Conservation (phyloP, 228 moss, liverwort and hornwort genomes). For the Sphagnum magellanicum region DNA sequence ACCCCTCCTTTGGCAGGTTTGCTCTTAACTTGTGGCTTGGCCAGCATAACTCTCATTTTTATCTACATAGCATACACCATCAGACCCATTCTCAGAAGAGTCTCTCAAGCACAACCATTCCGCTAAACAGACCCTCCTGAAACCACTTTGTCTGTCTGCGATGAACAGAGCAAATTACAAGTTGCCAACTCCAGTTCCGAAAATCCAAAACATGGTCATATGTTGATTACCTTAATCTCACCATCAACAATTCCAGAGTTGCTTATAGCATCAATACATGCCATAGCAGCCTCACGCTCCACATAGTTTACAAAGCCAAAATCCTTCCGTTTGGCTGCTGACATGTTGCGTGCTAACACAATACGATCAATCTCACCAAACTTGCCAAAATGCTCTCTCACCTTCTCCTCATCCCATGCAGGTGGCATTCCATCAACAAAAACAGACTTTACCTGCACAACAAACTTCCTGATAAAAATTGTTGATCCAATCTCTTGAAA, state of each 20-base stretch:
- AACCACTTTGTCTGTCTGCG: no score
- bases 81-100: no score
- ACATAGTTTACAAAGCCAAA: constrained; percentile 49
- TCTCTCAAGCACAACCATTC: no score
- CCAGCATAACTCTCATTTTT: constrained; percentile 50
- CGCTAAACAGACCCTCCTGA: no score
- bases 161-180: no score
- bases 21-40: constrained; percentile 42
- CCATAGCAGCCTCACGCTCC: constrained; percentile 45
- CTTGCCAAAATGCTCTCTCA: constrained; percentile 42
- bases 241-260: constrained; percentile 31
- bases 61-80: constrained; percentile 19
- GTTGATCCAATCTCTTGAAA: neutral
- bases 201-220: no score
- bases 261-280: constrained; percentile 38
- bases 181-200: no score
- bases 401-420: constrained; percentile 47
- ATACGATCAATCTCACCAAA: constrained; percentile 52
- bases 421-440: constrained; percentile 63
- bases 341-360: constrained; percentile 45
- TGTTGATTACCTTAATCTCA: constrained; percentile 27
- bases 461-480: constrained; percentile 4
- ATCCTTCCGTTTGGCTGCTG: constrained; percentile 48
- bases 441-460: constrained; percentile 46
- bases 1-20: constrained; percentile 35